phyloP scores from a whole-genome alignment of 73 alveolate genomes.

The Tetrahymena elliotti region DNA sequence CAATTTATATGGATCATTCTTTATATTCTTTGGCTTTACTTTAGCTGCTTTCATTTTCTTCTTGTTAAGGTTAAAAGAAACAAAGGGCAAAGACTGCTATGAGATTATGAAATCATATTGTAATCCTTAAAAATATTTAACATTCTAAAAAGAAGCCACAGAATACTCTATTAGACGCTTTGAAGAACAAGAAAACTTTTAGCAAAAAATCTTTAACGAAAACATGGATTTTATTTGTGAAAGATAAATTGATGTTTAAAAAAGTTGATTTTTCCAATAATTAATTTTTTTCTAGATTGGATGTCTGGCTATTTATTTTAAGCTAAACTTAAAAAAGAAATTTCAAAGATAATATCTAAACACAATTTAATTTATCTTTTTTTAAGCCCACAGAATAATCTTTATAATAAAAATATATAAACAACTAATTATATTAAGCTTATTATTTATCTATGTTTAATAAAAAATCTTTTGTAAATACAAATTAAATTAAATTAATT shows the following conservation, averaged over 20 bases:
- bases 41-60: neutral
- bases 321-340: no score
- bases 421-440: no score
- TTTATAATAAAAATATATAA: no score
- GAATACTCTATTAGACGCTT: neutral
- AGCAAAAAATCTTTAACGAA: neutral
- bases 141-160: neutral
- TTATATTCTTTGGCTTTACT: neutral
- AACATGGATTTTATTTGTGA: neutral
- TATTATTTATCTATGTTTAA: no score
- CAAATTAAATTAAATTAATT: no score
- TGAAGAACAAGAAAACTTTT: neutral
- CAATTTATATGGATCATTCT: neutral
- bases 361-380: no score
- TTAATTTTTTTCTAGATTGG: neutral
- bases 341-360: no score
- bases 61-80: neutral
- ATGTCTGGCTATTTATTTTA: neutral
- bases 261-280: neutral
- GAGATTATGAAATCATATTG: neutral
- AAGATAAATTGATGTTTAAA: neutral
- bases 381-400: no score
- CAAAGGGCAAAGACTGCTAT: neutral
- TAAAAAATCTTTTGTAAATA: no score
- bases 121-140: neutral